These are phyloP conservation scores for Lithospermum erythrorhizon DNA, from an alignment of 257 asterid genomes.

Conservation along the genomic window DNA sequence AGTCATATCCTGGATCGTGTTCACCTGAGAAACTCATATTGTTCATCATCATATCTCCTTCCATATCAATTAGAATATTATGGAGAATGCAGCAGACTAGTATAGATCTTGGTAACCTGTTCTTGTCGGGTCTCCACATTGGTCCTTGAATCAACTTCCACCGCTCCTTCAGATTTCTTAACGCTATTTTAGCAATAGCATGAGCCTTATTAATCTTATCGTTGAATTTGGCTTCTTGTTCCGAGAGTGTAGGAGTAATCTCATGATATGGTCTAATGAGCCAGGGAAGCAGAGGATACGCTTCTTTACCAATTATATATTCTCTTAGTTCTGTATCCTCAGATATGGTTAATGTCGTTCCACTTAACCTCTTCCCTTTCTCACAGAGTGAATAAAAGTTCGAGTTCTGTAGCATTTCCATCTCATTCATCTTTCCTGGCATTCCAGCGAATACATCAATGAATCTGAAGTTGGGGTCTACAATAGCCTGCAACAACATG, in stretches of 20 bases:
- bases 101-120: conserved; percentile 71
- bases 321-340: conserved; percentile 39
- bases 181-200: conserved; percentile 42
- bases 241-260: conserved; percentile 12
- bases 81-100: conserved; percentile 87
- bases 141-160: conserved; percentile 77
- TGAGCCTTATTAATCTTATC: conserved; percentile 36
- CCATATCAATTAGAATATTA: conserved; percentile 73
- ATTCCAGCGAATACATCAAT: conserved; percentile 57
- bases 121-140: conserved; percentile 90
- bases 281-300: conserved; percentile 67
- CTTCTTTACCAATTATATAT: conserved; percentile 58
- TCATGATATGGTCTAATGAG: conserved; percentile 68
- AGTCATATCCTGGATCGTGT: conserved; percentile 55
- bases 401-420: conserved; percentile 44
- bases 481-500: conserved; percentile 68
- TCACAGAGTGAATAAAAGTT: conserved; percentile 42
- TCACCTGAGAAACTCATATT: conserved; percentile 19
- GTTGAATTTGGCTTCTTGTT: conserved; percentile 38
- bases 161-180: conserved; percentile 52
- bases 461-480: conserved; percentile 63
- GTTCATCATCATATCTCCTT: conserved; percentile 30
- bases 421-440: conserved; percentile 72
- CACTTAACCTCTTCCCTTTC: conserved; percentile 45
- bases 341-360: conserved; percentile 17